Conservation (phyloP, 768 basidiomycete genomes). For the Tubosaeta brunneosetosa region DNA sequence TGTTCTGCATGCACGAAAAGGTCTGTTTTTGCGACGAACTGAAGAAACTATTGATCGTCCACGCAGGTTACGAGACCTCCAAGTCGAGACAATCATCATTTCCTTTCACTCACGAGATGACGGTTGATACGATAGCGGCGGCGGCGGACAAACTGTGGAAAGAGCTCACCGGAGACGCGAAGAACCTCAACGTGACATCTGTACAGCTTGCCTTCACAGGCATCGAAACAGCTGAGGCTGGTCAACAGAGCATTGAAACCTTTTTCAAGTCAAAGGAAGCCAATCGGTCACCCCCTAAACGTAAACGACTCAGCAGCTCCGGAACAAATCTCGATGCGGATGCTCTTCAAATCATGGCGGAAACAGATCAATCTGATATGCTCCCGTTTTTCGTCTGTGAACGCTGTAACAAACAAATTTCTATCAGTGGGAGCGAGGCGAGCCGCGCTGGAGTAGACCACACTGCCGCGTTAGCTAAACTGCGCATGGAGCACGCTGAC, state of each 20-base stretch:
- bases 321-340: background rate
- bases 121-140: conserved; percentile 69
- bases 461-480: conserved; percentile 35
- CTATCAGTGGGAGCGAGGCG: conserved; percentile 24
- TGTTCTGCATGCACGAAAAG: conserved; percentile 72
- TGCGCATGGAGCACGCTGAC: conserved; percentile 76
- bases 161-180: conserved; percentile 64
- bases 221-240: conserved; percentile 66
- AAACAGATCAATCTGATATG: conserved; percentile 1
- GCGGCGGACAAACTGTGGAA: conserved; percentile 83
- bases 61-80: conserved; percentile 56
- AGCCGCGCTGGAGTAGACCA: conserved; percentile 22
- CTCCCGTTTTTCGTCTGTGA: conserved; percentile 48
- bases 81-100: conserved; percentile 85
- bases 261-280: conserved; percentile 55
- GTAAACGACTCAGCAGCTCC: conserved; percentile 32
- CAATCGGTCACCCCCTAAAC: conserved; percentile 32
- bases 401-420: conserved; percentile 50
- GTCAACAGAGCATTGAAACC: conserved; percentile 83
- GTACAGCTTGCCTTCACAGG: conserved; percentile 75
- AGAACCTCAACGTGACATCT: conserved; percentile 61
- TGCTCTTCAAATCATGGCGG: background rate
- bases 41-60: conserved; percentile 1
- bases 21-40: conserved; percentile 30
- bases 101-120: conserved; percentile 71